Base-by-base conservation (phyloP, 108 stramenopile species). In the Skeletonema menzelii region DNA sequence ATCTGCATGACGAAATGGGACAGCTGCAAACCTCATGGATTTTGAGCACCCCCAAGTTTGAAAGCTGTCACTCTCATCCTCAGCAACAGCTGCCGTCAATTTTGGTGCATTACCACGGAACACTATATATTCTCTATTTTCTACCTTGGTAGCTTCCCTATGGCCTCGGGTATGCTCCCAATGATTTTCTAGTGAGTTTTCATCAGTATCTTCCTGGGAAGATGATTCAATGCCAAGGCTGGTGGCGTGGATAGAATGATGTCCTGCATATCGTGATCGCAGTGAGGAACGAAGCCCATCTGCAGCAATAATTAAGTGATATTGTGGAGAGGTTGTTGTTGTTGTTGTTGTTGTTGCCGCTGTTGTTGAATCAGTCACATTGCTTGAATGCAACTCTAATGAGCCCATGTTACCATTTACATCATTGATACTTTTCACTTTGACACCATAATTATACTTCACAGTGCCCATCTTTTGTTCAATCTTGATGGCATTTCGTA, bases 1-100 rank as follows among this genome's bases (percentile, higher is more conserved):
- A 27, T 20, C 58, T 5, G 77, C 83, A 67, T 75, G 85, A 17
- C 58, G 64, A 83, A 95, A 86, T 2, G 87, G 88, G 24, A 95
- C 94, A 0, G 89, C 88, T 3, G 94, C 94, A 90, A 95, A 95
- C 12, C 94, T 72, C 94, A 93, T 92, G 32, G 71, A 82, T 27
- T 69, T 56, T 10, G 85, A 74, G 59, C 85, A 85, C 17, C 94
- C 94, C 94, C 94, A 95, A 4, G 91, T 95, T 67, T 95, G 94
- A 65, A 95, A 95, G 65, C 87, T 86, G 8, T 65, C 61, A 42
- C 78, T 79, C 15, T 82, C 87, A 65, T 85, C 61, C 13, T 85
- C 76, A 28, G 67, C 83, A 26, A 72, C 68, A 17, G 22, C 35
- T 7, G 22, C 35, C 10, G 82, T 76, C 22, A 90, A 47, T 27